Evolutionary conservation across 192 early-diverging fungal genomes (phyloP).

Genomic region (Lunasporangiospora selenospora): DNA sequence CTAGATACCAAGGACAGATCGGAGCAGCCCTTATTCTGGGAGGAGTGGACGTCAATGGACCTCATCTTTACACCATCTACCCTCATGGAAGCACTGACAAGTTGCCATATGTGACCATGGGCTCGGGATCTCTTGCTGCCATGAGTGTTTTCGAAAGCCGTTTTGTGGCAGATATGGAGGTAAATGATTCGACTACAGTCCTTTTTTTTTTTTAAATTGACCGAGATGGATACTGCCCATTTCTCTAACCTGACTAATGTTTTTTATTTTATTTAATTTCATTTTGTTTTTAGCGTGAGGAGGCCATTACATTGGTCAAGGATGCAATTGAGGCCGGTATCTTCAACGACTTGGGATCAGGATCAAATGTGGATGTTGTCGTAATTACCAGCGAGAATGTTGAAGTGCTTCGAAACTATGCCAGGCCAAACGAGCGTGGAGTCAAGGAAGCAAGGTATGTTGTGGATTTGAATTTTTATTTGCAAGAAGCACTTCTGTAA

Average conservation of each 20-base stretch:
- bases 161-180: constrained; percentile 82
- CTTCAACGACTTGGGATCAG: constrained; percentile 99
- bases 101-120: constrained; percentile 96
- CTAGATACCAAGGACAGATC: constrained; percentile 94
- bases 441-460: constrained; percentile 87
- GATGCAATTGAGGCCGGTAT: constrained; percentile 97
- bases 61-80: constrained; percentile 88
- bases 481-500: too few relatives aligned
- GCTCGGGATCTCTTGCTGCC: constrained; percentile 93
- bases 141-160: constrained; percentile 94
- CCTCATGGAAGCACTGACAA: constrained; percentile 98
- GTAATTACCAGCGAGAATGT: constrained; percentile 88
- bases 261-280: not conserved
- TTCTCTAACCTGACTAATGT: not conserved
- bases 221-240: not conserved
- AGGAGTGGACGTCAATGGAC: constrained; percentile 90
- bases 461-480: too few relatives aligned
- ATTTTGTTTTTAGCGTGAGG: constrained; percentile 69
- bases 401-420: constrained; percentile 87
- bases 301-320: constrained; percentile 88
- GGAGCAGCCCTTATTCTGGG: constrained; percentile 94
- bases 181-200: constrained; percentile 32
- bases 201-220: not conserved
- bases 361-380: constrained; percentile 93
- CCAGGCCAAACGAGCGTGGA: constrained; percentile 87